Conservation (phyloP, 345 rosid genomes). For the Orychophragmus violaceus region DNA sequence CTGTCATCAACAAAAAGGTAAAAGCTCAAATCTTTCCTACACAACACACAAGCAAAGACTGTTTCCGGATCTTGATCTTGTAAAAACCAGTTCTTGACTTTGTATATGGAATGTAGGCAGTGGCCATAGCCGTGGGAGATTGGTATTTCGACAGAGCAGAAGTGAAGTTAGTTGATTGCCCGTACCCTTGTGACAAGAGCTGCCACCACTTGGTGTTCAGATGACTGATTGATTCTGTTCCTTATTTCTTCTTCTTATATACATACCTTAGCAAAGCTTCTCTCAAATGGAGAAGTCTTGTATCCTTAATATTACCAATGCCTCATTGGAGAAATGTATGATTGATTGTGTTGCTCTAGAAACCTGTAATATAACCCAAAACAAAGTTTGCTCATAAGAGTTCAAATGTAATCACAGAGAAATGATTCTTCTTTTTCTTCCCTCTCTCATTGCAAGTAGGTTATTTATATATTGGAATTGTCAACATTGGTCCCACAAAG, state of each 20-base stretch:
- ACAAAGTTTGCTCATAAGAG: slow-evolving; percentile 2
- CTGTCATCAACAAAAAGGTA: slow-evolving; percentile 70
- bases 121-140: slow-evolving; percentile 91
- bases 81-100: not conserved
- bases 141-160: slow-evolving; percentile 81
- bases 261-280: slow-evolving; percentile 18
- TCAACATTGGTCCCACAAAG: not conserved
- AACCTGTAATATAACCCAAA: slow-evolving; percentile 14
- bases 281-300: slow-evolving; percentile 12
- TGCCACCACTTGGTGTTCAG: slow-evolving; percentile 90
- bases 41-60: not conserved
- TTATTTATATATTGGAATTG: not conserved
- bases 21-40: not conserved
- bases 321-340: slow-evolving; percentile 24
- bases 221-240: slow-evolving; percentile 26
- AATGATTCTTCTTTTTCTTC: not conserved
- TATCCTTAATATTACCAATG: slow-evolving; percentile 23
- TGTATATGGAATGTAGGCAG: slow-evolving; percentile 39
- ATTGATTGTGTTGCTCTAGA: slow-evolving; percentile 2
- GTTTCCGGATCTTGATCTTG: not conserved
- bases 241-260: slow-evolving; percentile 9
- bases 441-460: slow-evolving; percentile 2
- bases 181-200: slow-evolving; percentile 82
- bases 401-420: slow-evolving; percentile 7
- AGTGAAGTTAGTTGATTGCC: slow-evolving; percentile 66